phyloP scores from a whole-genome alignment of 2,329 filamentous ascomycete species.

The Xylariales sp. region DNA sequence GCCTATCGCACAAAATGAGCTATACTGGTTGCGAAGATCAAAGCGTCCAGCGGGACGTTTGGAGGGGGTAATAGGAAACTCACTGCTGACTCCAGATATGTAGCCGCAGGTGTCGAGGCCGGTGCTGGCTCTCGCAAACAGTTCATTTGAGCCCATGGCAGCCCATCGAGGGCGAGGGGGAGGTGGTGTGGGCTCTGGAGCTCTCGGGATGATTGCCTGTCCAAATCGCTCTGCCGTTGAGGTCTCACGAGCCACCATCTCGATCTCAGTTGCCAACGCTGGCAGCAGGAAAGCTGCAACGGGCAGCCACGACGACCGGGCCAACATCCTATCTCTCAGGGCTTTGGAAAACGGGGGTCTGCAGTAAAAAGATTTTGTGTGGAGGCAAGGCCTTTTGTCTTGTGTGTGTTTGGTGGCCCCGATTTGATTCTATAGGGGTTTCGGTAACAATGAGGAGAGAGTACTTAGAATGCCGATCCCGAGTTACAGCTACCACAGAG shows the following conservation, averaged over 20 bases:
- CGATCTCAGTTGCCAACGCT: neutral
- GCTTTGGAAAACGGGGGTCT: too few relatives aligned
- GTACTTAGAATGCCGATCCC: too few relatives aligned
- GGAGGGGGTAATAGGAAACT: neutral
- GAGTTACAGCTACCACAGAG: too few relatives aligned
- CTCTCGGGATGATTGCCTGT: neutral
- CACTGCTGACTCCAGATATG: conserved; percentile 4
- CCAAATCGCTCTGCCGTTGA: neutral
- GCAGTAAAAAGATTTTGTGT: too few relatives aligned
- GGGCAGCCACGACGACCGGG: neutral
- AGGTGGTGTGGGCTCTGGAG: neutral
- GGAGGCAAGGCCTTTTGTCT: too few relatives aligned
- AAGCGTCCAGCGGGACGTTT: neutral
- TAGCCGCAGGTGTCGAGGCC: conserved; percentile 7
- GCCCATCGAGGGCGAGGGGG: conserved; percentile 1
- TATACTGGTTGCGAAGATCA: neutral
- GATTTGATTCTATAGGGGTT: too few relatives aligned
- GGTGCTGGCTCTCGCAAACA: neutral
- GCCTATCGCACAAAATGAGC: conserved; percentile 1
- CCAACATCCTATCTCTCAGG: too few relatives aligned
- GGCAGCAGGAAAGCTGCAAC: neutral
- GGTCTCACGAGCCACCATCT: neutral
- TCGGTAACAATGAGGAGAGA: too few relatives aligned
- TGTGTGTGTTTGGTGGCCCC: too few relatives aligned
- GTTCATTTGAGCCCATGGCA: neutral